Percentiles rank a stretch among this genome's conserved stretches.
phyloP scores from a whole-genome alignment of 129 eudicot species.

The Apium graveolens region DNA sequence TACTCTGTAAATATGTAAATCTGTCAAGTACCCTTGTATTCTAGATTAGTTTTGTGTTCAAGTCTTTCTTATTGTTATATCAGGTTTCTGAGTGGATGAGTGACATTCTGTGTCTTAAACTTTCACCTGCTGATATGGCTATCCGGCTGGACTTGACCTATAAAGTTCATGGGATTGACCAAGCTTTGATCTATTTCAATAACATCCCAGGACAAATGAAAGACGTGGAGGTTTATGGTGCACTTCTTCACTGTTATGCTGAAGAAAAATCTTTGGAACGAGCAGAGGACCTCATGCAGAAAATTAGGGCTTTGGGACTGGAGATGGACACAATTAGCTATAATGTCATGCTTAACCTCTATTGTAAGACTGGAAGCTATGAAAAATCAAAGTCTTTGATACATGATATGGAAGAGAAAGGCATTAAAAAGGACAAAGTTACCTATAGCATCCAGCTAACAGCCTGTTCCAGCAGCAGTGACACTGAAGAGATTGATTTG shows the following conservation, averaged over 20 bases:
- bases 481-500: conserved; percentile 31
- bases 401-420: conserved; percentile 34
- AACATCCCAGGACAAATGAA: conserved; percentile 25
- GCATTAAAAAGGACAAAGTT: conserved; percentile 25
- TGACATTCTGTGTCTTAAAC: conserved; percentile 15
- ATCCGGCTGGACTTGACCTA: conserved; percentile 34
- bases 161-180: conserved; percentile 33
- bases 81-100: conserved; percentile 29
- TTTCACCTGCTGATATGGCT: conserved; percentile 32
- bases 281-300: conserved; percentile 2
- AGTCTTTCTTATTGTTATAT: not conserved
- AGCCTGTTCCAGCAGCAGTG: conserved; percentile 27
- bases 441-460: conserved; percentile 27
- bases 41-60: not conserved
- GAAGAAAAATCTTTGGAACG: not conserved
- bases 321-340: conserved; percentile 21
- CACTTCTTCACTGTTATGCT: not conserved
- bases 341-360: conserved; percentile 40
- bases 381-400: conserved; percentile 26
- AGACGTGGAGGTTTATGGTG: conserved; percentile 14
- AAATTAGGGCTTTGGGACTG: conserved; percentile 22
- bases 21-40: not conserved
- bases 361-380: conserved; percentile 21
- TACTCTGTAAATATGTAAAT: too few relatives aligned
- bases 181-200: conserved; percentile 32